These are phyloP conservation scores for Pseudocercospora ulei DNA, from an alignment of 2,329 filamentous ascomycete genomes.

Conservation along the genomic window DNA sequence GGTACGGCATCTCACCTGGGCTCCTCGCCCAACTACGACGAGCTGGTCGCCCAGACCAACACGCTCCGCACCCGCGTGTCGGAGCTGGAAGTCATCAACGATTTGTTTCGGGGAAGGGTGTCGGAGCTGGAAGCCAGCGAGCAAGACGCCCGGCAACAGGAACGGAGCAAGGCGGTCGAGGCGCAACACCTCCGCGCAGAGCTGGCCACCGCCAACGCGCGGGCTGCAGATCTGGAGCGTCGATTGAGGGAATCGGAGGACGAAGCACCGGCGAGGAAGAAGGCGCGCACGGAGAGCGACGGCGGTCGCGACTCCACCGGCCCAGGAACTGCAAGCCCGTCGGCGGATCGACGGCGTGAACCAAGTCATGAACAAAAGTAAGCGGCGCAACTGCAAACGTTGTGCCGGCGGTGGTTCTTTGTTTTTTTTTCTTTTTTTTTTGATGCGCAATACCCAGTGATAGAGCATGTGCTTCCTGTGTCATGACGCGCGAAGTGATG, in stretches of 20 bases:
- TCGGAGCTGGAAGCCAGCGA: constrained; percentile 68
- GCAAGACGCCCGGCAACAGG: constrained; percentile 53
- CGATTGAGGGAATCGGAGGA: constrained; percentile 19
- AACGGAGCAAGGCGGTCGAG: constrained; percentile 50
- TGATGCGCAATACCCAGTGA: constrained; percentile 6
- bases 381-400: constrained; percentile 1
- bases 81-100: constrained; percentile 87
- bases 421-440: too few species aligned
- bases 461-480: not conserved
- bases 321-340: constrained; percentile 11
- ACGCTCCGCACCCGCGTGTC: constrained; percentile 89
- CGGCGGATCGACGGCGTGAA: constrained; percentile 11
- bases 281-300: constrained; percentile 15
- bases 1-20: constrained; percentile 43
- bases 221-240: constrained; percentile 20
- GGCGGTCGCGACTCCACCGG: constrained; percentile 8
- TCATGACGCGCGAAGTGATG: constrained; percentile 1
- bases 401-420: not conserved
- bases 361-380: constrained; percentile 16
- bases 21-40: constrained; percentile 50
- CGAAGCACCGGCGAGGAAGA: constrained; percentile 22
- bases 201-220: constrained; percentile 44
- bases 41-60: constrained; percentile 65
- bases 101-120: constrained; percentile 57
- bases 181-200: constrained; percentile 51